Evolutionary conservation across 768 basidiomycete species (phyloP), one percentile per base, ranked within the genome.

Genomic region (Kwoniella botswanensis): DNA sequence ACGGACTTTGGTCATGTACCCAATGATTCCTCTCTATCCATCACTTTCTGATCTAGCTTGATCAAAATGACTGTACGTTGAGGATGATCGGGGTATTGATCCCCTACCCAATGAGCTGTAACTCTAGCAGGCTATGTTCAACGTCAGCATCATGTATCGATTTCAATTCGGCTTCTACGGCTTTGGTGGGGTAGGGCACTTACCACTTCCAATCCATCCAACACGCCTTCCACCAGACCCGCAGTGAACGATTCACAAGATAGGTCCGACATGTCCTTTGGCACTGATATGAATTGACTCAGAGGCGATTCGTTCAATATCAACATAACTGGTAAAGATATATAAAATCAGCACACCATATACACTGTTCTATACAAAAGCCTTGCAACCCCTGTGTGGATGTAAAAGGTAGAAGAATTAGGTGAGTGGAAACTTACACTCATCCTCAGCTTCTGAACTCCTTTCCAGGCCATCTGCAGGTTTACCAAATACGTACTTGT

Each of bases 221-320:
- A 86, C 17, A 96, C 93, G 12, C 95, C 97, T 84, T 99, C 97
- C 13, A 99, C 96, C 60, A 99, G 90, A 1, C 97, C 97, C 12
- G 97, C 97, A 0, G 94, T 93, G 80, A 96, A 92, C 2, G 97
- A 98, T n/a, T 94, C 97, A 80, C 94, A 98, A 77, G 92, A 95
- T 50, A 99, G 87, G 78, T 92, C 90, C 78, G 90, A 92, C 89
- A 99, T 90, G 81, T 99, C 97, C 76, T 89, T 89, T 22, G 97
- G 97, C 15, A 98, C 92, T 41, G 94, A 93, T 71, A 99, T 93
- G 74, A 93, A 88, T 69, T 93, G 90, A 72, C 97, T 95, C 73
- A 98, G 87, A 22, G 91, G 88, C 12, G 97, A 95, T 80, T 95
- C 92, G 82, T 99, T 98, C 86, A 98, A 92, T 70, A 96, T 92